A percentile compares a stretch with the other conserved stretches of the same genome.
phyloP scores from a whole-genome alignment of 2,329 filamentous ascomycete species.

The Aspergillus puulaauensis region DNA sequence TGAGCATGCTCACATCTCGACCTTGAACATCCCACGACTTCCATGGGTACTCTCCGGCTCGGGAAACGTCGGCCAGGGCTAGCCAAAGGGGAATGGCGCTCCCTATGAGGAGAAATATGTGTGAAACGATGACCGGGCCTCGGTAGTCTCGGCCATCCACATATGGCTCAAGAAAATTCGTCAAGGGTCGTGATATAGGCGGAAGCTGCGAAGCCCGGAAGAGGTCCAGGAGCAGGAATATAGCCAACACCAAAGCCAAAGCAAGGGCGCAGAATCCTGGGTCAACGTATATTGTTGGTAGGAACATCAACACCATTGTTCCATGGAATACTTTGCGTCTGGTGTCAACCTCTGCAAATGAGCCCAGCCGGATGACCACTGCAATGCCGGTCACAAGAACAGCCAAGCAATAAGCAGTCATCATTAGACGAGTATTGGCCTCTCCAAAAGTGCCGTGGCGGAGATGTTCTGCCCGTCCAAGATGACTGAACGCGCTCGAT shows the following conservation, averaged over 20 bases:
- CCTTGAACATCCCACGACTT: constrained; percentile 71
- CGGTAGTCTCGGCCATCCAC: constrained; percentile 91
- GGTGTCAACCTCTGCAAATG: constrained; percentile 87
- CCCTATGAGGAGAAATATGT: constrained; percentile 92
- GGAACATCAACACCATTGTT: constrained; percentile 95
- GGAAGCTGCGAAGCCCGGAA: constrained; percentile 88
- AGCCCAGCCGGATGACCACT: constrained; percentile 71
- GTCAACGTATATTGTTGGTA: constrained; percentile 83
- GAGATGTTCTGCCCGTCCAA: constrained; percentile 65
- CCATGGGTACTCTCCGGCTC: constrained; percentile 57
- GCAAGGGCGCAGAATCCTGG: constrained; percentile 80
- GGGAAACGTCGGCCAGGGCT: constrained; percentile 68
- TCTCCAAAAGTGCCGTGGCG: constrained; percentile 66
- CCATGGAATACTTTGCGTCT: constrained; percentile 96
- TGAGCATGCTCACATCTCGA: constrained; percentile 84
- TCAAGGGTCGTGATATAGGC: constrained; percentile 81
- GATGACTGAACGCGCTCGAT: constrained; percentile 43
- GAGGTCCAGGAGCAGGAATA: constrained; percentile 86
- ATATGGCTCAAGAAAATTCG: constrained; percentile 85
- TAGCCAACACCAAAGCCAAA: constrained; percentile 72
- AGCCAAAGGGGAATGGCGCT: constrained; percentile 95
- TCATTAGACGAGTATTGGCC: constrained; percentile 76
- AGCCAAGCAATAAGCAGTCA: constrained; percentile 70
- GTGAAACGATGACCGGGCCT: constrained; percentile 90
- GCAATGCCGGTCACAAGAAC: constrained; percentile 71